These are phyloP conservation scores for Russula griseocarnosa DNA, from an alignment of 768 basidiomycete genomes.

Conservation along the genomic window DNA sequence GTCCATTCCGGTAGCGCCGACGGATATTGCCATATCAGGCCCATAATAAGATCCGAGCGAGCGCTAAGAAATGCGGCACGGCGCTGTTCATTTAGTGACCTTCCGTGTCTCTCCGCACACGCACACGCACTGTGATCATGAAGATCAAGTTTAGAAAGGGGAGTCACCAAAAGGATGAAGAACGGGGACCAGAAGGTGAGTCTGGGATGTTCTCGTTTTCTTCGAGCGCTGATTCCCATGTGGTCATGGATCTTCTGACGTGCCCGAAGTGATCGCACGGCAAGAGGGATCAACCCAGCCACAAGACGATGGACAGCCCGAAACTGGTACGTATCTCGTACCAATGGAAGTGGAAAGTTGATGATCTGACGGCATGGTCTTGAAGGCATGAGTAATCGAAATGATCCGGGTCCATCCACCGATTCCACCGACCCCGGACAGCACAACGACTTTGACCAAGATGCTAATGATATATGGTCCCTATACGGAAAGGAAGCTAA, in stretches of 20 bases:
- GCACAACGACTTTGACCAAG: conserved; percentile 1
- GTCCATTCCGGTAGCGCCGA: too few relatives aligned
- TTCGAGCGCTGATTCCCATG: neutral
- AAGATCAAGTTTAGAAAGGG: neutral
- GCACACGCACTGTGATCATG: too few relatives aligned
- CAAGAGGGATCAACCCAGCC: neutral
- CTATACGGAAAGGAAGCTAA: conserved; percentile 2
- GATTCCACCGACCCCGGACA: neutral
- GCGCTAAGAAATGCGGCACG: too few relatives aligned
- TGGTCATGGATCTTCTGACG: neutral
- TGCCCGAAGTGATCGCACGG: neutral
- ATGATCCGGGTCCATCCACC: neutral
- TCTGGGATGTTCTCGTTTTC: neutral
- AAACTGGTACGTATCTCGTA: neutral
- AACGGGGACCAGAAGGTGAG: neutral
- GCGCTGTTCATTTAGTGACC: neutral
- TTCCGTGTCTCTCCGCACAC: neutral
- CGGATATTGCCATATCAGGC: neutral
- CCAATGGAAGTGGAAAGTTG: neutral
- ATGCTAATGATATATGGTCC: conserved; percentile 7
- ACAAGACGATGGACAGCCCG: neutral
- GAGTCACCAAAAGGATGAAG: neutral
- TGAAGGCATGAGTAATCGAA: neutral
- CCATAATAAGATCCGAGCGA: too few relatives aligned
- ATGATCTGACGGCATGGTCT: neutral